These are phyloP conservation scores for Pichia phayaonensis DNA, from an alignment of 805 yeast species.

Conservation along the genomic window DNA sequence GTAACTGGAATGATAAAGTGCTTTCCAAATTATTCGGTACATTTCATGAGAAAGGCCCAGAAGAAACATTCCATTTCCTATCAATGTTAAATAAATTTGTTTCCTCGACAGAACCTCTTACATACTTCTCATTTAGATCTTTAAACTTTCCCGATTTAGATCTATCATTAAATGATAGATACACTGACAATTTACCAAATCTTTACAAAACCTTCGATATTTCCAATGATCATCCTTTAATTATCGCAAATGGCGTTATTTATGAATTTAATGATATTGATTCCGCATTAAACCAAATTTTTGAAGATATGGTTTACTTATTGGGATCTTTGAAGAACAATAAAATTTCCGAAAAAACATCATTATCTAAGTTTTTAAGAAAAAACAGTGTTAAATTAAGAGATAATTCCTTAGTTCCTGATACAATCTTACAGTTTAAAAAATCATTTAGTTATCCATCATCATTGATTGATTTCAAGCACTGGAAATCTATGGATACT, in stretches of 20 bases:
- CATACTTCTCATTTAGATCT: conserved; percentile 9
- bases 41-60: conserved; percentile 13
- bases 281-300: conserved; percentile 43
- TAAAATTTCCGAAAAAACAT: conserved; percentile 20
- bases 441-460: conserved; percentile 3
- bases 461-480: not conserved
- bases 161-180: conserved; percentile 7
- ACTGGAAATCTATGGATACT: not conserved
- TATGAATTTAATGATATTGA: conserved; percentile 43
- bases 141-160: conserved; percentile 10
- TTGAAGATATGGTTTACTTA: conserved; percentile 41
- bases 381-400: conserved; percentile 36
- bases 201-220: conserved; percentile 32
- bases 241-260: conserved; percentile 71
- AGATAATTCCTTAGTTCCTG: conserved; percentile 46
- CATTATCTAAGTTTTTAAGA: conserved; percentile 36
- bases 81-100: conserved; percentile 14
- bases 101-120: conserved; percentile 7
- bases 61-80: conserved; percentile 20
- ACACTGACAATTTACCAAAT: conserved; percentile 17
- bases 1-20: conserved; percentile 18
- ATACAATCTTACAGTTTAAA: conserved; percentile 26
- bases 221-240: conserved; percentile 31
- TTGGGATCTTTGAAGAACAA: conserved; percentile 23
- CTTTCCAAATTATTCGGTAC: conserved; percentile 21